Conservation (phyloP, 768 basidiomycete species). For the Kockovaella imperatae region DNA sequence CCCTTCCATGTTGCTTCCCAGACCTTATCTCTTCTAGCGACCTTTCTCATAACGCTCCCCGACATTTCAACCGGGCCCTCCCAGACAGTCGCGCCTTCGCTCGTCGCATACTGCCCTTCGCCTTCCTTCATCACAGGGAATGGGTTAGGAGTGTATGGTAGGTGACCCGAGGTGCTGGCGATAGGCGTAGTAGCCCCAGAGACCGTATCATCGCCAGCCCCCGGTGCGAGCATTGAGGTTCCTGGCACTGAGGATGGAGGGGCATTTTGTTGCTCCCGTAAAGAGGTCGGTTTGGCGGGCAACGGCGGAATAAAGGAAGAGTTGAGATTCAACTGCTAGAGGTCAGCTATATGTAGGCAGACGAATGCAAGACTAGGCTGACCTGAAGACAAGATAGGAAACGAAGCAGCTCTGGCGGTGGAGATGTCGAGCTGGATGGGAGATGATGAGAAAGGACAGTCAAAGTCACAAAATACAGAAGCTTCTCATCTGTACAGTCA, state of each 20-base stretch:
- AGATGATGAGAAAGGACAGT: not conserved
- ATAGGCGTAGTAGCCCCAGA: slow-evolving; percentile 45
- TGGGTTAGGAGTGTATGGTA: slow-evolving; percentile 75
- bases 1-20: slow-evolving; percentile 81
- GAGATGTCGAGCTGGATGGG: slow-evolving; percentile 1
- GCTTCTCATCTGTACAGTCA: slow-evolving; percentile 24
- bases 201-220: slow-evolving; percentile 44
- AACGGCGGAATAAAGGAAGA: slow-evolving; percentile 56
- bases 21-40: slow-evolving; percentile 56
- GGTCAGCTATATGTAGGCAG: not conserved
- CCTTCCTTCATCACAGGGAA: slow-evolving; percentile 63
- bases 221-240: slow-evolving; percentile 50
- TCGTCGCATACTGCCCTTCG: slow-evolving; percentile 67
- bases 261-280: not conserved
- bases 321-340: slow-evolving; percentile 62
- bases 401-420: slow-evolving; percentile 15
- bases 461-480: slow-evolving; percentile 23
- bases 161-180: slow-evolving; percentile 39
- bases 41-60: slow-evolving; percentile 51
- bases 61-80: slow-evolving; percentile 23
- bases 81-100: slow-evolving; percentile 67
- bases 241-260: slow-evolving; percentile 2
- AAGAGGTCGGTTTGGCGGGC: slow-evolving; percentile 1
- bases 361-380: not conserved
- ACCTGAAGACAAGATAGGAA: slow-evolving; percentile 18